A percentile compares a stretch with the other conserved stretches of the same genome.
Conservation (phyloP, 2,329 filamentous ascomycete species). For the Monosporascus sp. region DNA sequence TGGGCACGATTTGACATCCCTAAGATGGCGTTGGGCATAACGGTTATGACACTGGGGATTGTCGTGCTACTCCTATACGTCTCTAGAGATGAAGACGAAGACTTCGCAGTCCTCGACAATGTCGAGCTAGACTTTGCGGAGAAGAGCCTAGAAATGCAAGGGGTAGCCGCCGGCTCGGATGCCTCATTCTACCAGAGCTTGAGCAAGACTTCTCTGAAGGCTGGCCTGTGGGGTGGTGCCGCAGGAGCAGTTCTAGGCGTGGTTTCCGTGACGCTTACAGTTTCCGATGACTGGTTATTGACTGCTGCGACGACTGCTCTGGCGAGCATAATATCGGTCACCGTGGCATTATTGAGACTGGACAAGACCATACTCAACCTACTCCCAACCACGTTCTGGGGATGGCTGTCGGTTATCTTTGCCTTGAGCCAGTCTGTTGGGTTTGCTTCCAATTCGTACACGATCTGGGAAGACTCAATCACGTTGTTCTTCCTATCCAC, state of each 20-base stretch:
- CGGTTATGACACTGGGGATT: constrained; percentile 63
- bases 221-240: constrained; percentile 30
- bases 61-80: constrained; percentile 69
- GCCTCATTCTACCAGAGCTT: constrained; percentile 30
- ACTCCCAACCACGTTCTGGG: constrained; percentile 74
- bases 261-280: constrained; percentile 26
- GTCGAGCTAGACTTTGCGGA: constrained; percentile 56
- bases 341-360: constrained; percentile 35
- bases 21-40: constrained; percentile 78
- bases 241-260: constrained; percentile 29
- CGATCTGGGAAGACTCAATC: constrained; percentile 97
- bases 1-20: constrained; percentile 91
- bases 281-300: constrained; percentile 35
- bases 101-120: constrained; percentile 49
- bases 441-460: constrained; percentile 96
- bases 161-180: constrained; percentile 22
- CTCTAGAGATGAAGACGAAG: constrained; percentile 50
- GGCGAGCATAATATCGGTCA: constrained; percentile 37
- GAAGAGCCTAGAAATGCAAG: constrained; percentile 49
- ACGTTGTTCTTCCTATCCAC: constrained; percentile 86
- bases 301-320: constrained; percentile 38
- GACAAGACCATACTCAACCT: constrained; percentile 45
- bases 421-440: constrained; percentile 85
- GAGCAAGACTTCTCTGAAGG: constrained; percentile 33
- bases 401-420: constrained; percentile 77